Evolutionary conservation across 805 yeast species (phyloP), one percentile per base, ranked within the genome.

Genomic region (Blastobotrys chiropterorum): DNA sequence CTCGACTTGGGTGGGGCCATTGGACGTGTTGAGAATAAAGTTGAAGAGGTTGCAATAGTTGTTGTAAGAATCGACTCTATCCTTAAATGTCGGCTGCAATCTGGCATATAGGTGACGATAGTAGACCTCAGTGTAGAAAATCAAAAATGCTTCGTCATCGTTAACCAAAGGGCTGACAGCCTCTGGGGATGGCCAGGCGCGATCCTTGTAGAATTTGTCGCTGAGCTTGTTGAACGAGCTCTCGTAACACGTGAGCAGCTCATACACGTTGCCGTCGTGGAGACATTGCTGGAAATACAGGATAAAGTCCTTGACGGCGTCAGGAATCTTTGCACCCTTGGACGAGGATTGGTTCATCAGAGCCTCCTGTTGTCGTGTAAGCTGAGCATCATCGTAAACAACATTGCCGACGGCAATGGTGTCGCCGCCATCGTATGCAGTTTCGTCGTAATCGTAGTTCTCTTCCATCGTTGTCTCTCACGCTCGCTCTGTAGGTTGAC

Each of bases 41-140:
- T 75, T 74, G 68, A 76, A 76, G 58, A 74, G 64, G 54, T 69
- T 69, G 59, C 79, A 75, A 63, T 76, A 76, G 63, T 76, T 76
- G 62, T 72, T 74, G 63, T 72, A 76, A 3, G 79, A 74, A 22
- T 70, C 73, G 44, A 75, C 67, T 53, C 78, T 67, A 52, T 75
- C 73, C 57, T 72, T 76, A 43, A 75, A 61, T 2, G 72, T 65
- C 46, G 79, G 78, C 38, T 64, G 64, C 34, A 72, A 58, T 49
- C 69, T 67, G 47, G 79, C 76, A 54, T 76, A 76, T 49, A 76
- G 62, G 57, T 76, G 80, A 57, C 80, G 72, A 65, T 73, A 76
- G 65, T 76, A 76, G 52, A 75, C 71, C 62, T 76, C 80, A 6
- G 77, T 71, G 66, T 76, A 76, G 38, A 76, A 63, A 22, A 72